Base-by-base conservation (phyloP, 129 eudicot species). In the Saposhnikovia divaricata region DNA sequence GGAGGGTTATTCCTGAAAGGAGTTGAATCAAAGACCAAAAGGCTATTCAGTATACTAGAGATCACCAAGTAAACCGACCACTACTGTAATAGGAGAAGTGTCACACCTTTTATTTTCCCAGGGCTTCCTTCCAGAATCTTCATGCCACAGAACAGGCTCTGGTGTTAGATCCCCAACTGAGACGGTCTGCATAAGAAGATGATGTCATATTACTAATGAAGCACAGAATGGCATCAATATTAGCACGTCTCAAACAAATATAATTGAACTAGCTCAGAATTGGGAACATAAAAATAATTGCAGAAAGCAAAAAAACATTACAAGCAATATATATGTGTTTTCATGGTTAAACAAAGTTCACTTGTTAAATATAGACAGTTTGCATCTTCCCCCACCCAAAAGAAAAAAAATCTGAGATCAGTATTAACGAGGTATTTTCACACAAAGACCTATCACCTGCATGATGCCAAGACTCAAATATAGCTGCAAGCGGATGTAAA, bases 111-210 rank as follows among this genome's bases (percentile, higher is more conserved):
- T 34, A 78, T 78, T 78, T 63, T 78, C 81, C 81, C 81, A 78
- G 43, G 74, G 81, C 82, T 81, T 87, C 84, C 96, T 88, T 72
- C 81, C 74, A 43, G 74, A 40, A 63, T 78, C 81, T 44, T 59
- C 74, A 34, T 78, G 74, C 71, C 81, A 78, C 53, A 78, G 45
- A 78, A 13, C 72, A 59, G 71, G 81, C 13, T 82, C 97, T 5
- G 98, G 96, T 80, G 88, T 89, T 76, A 94, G 74, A 84, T 94
- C 97, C 63, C 86, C 89, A 15, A 88, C 48, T 2, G 93, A 71
- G 51, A 94, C 98, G 59, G 57, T 88, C 98, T 94, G 86, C 68
- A 80, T 21, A 39, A 37, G 23, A 73, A 44, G 55, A 72, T 39
- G 4, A 71, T 40, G 16, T 8, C 51, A 73, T 73, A 44, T 73